Conservation (phyloP, 352 stramenopile genomes). For the Phytophthora megakarya region DNA sequence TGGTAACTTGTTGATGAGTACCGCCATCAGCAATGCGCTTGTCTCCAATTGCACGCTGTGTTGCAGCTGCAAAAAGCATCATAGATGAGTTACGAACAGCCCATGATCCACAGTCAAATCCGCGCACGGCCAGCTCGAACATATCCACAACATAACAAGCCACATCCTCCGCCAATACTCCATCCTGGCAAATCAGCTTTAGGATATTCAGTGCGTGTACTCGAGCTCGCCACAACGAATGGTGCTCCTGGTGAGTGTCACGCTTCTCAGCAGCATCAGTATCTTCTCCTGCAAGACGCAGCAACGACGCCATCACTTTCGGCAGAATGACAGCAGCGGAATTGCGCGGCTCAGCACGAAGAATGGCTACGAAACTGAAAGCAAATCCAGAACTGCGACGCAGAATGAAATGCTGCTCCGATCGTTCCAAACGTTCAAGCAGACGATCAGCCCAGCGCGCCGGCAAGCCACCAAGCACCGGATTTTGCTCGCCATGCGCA, state of each 20-base stretch:
- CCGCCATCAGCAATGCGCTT: slow-evolving; percentile 83
- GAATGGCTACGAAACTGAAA: slow-evolving; percentile 87
- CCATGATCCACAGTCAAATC: slow-evolving; percentile 87
- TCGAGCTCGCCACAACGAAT: slow-evolving; percentile 71
- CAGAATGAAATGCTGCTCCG: slow-evolving; percentile 88
- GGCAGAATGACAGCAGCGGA: slow-evolving; percentile 76
- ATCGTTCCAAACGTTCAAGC: slow-evolving; percentile 72
- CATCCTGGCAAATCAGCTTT: slow-evolving; percentile 90
- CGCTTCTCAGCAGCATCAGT: slow-evolving; percentile 51
- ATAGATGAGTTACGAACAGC: slow-evolving; percentile 91
- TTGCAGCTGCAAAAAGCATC: slow-evolving; percentile 90
- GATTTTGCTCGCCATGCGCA: slow-evolving; percentile 59
- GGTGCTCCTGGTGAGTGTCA: slow-evolving; percentile 45
- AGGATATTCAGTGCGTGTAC: slow-evolving; percentile 91
- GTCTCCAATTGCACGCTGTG: slow-evolving; percentile 79
- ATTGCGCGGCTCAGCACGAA: slow-evolving; percentile 86
- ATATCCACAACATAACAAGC: slow-evolving; percentile 84
- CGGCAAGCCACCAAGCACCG: slow-evolving; percentile 56
- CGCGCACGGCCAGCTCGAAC: slow-evolving; percentile 80
- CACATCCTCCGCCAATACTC: slow-evolving; percentile 84
- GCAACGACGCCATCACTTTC: slow-evolving; percentile 69
- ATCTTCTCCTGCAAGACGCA: slow-evolving; percentile 67
- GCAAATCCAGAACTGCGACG: slow-evolving; percentile 88
- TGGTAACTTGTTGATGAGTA: slow-evolving; percentile 63
- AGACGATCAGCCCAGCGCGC: slow-evolving; percentile 78